These are phyloP conservation scores for Russula sp. DNA, from an alignment of 768 basidiomycete species.

Conservation along the genomic window DNA sequence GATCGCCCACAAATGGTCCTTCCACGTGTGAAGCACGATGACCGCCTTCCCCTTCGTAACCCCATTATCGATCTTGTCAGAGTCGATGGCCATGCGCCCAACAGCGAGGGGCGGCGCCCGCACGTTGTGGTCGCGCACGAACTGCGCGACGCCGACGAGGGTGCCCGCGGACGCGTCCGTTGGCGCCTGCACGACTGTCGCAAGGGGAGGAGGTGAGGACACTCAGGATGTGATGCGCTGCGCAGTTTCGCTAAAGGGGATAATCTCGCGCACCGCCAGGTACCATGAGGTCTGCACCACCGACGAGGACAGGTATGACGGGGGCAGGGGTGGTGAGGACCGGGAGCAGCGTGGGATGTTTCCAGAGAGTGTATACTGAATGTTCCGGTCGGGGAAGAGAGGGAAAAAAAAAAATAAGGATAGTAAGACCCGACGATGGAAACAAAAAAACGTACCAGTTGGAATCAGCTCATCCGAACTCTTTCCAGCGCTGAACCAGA, in stretches of 20 bases:
- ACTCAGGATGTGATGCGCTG: neutral
- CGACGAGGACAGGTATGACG: conserved; percentile 63
- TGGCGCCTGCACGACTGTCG: conserved; percentile 52
- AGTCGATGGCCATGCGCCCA: conserved; percentile 54
- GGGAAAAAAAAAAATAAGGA: neutral
- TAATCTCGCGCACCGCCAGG: conserved; percentile 59
- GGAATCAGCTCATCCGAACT: conserved; percentile 62
- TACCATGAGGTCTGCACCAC: conserved; percentile 86
- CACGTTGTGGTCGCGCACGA: conserved; percentile 23
- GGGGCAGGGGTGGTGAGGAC: conserved; percentile 61
- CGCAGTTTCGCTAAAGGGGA: neutral
- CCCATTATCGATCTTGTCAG: conserved; percentile 28
- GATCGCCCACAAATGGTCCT: conserved; percentile 67
- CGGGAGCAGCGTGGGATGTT: conserved; percentile 58
- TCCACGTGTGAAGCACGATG: conserved; percentile 64
- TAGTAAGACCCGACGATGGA: neutral
- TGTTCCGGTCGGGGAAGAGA: too few species aligned
- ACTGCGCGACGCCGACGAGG: conserved; percentile 58
- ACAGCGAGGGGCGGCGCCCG: conserved; percentile 64
- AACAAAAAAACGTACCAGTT: conserved; percentile 37
- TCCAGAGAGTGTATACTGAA: conserved; percentile 73
- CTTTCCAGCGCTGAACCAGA: conserved; percentile 75
- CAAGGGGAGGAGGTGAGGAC: neutral
- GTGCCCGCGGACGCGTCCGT: conserved; percentile 38
- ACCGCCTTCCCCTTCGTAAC: conserved; percentile 67